phyloP scores from a whole-genome alignment of 2,329 filamentous ascomycete genomes.

The Cadophora luteo-olivacea region DNA sequence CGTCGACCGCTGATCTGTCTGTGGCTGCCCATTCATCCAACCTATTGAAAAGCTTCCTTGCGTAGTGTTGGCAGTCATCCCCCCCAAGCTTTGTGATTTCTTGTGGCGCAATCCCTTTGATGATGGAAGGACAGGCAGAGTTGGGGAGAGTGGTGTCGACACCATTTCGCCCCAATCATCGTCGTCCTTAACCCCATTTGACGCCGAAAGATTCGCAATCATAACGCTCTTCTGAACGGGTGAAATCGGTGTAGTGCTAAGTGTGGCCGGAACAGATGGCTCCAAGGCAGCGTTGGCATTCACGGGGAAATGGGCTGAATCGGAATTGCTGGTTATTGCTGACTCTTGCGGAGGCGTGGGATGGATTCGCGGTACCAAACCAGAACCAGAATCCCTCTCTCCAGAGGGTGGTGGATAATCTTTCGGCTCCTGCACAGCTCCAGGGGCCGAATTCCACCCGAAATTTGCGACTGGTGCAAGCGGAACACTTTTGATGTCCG shows the following conservation, averaged over 20 bases:
- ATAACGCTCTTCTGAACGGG: not conserved
- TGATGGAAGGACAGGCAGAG: slow-evolving; percentile 27
- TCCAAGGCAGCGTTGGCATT: not conserved
- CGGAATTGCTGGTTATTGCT: not conserved
- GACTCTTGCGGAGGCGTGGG: not conserved
- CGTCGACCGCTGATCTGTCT: slow-evolving; percentile 20
- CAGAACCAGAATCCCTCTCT: not conserved
- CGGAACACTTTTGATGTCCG: slow-evolving; percentile 19
- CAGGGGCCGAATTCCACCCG: slow-evolving; percentile 34
- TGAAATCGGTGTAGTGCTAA: not conserved
- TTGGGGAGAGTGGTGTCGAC: slow-evolving; percentile 40
- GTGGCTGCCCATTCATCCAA: not conserved
- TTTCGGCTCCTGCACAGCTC: not conserved
- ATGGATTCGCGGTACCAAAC: not conserved
- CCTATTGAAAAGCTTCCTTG: slow-evolving; percentile 7
- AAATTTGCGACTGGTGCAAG: slow-evolving; percentile 33
- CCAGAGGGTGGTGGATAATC: not conserved
- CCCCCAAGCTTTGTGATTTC: slow-evolving; percentile 35
- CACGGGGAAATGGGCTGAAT: not conserved
- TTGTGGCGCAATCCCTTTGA: slow-evolving; percentile 30
- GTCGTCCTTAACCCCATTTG: slow-evolving; percentile 37
- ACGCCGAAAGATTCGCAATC: slow-evolving; percentile 2
- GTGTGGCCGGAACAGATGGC: not conserved
- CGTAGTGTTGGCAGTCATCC: not conserved
- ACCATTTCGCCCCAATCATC: slow-evolving; percentile 50